Percentiles rank a stretch among this genome's conserved stretches.
Conservation (phyloP, 768 basidiomycete species). For the Suillus spraguei region DNA sequence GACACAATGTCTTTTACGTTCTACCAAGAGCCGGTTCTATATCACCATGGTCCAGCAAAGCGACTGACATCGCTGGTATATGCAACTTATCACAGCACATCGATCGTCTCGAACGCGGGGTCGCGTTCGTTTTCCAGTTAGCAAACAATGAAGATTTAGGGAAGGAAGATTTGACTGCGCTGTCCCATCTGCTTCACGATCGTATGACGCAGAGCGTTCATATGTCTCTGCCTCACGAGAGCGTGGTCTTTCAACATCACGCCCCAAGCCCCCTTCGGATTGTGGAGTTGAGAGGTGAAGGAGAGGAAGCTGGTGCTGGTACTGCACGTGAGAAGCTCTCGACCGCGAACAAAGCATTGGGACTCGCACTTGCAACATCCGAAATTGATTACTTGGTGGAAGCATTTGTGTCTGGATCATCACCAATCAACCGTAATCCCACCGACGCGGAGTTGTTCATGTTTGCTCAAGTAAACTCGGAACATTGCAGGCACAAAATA, state of each 20-base stretch:
- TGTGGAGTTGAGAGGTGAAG: constrained; percentile 55
- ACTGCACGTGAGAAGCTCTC: constrained; percentile 66
- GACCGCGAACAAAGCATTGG: constrained; percentile 79
- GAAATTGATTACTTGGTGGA: constrained; percentile 93
- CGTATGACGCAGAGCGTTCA: constrained; percentile 93
- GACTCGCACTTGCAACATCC: constrained; percentile 85
- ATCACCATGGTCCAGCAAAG: constrained; percentile 99
- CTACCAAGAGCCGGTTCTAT: constrained; percentile 88
- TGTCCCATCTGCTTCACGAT: constrained; percentile 83
- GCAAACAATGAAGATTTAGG: constrained; percentile 43
- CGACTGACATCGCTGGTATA: constrained; percentile 89
- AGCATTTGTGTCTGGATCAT: constrained; percentile 75
- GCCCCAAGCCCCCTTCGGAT: constrained; percentile 68
- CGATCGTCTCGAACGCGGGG: constrained; percentile 85
- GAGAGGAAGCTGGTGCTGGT: constrained; percentile 24
- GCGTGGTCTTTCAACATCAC: constrained; percentile 59
- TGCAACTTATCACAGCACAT: constrained; percentile 79
- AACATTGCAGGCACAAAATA: constrained; percentile 99
- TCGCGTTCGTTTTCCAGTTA: constrained; percentile 64
- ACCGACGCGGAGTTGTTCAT: constrained; percentile 99
- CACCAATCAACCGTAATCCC: constrained; percentile 78
- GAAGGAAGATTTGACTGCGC: constrained; percentile 47
- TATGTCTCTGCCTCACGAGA: constrained; percentile 57
- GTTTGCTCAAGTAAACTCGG: constrained; percentile 99
- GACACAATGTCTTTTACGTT: constrained; percentile 62